Percentiles rank a stretch among this genome's conserved stretches.
Conservation (phyloP, 1,139 yeast species). For the Saccharomycopsis hybrid region DNA sequence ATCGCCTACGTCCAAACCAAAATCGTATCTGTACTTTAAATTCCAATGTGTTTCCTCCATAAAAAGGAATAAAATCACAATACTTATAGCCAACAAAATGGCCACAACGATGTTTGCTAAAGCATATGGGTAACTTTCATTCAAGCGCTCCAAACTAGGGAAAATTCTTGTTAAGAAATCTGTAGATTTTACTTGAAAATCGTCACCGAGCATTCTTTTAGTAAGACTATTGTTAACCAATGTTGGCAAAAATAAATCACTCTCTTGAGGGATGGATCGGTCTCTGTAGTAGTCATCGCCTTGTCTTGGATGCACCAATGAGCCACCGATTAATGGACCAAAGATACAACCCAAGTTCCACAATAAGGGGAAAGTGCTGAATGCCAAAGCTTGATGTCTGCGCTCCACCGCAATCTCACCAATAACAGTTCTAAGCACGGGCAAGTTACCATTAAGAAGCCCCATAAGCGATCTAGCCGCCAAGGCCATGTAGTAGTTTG, state of each 20-base stretch:
- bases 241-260: no score
- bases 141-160: constrained; percentile 24
- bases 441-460: constrained; percentile 53
- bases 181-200: no score
- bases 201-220: not conserved
- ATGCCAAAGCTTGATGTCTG: constrained; percentile 55
- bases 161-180: constrained; percentile 4
- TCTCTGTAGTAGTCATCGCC: constrained; percentile 21
- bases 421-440: constrained; percentile 52
- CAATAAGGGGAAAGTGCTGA: constrained; percentile 51
- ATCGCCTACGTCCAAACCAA: constrained; percentile 51
- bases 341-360: constrained; percentile 53
- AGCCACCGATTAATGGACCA: constrained; percentile 54
- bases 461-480: constrained; percentile 49
- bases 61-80: constrained; percentile 41
- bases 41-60: constrained; percentile 55
- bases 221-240: not conserved
- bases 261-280: not conserved
- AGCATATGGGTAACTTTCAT: constrained; percentile 46
- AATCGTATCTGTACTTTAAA: constrained; percentile 38
- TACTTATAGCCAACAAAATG: constrained; percentile 33
- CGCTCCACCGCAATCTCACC: constrained; percentile 55
- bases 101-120: constrained; percentile 54
- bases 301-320: constrained; percentile 32
- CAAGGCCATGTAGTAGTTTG: constrained; percentile 44